Conservation (phyloP, 306 rosid species). For the Leucaena leucocephala region DNA sequence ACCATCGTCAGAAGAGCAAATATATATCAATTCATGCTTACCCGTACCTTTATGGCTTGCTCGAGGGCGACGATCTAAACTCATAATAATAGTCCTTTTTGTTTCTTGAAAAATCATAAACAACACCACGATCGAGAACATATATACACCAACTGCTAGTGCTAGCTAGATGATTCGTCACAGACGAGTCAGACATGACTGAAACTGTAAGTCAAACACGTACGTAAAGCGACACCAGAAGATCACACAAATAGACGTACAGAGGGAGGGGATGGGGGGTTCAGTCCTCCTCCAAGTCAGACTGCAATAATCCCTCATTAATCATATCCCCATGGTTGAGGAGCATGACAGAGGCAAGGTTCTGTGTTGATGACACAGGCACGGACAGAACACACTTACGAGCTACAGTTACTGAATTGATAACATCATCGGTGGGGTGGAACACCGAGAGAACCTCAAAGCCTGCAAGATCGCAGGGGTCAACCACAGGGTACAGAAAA, state of each 20-base stretch:
- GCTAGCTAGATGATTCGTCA: constrained; percentile 19
- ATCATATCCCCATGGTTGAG: constrained; percentile 38
- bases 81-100: constrained; percentile 20
- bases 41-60: not conserved
- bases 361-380: not conserved
- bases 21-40: not conserved
- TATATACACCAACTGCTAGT: not conserved
- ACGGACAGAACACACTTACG: constrained; percentile 47
- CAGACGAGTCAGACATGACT: constrained; percentile 30
- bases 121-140: constrained; percentile 11
- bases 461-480: constrained; percentile 63
- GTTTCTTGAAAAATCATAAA: constrained; percentile 39
- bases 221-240: not conserved
- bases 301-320: constrained; percentile 49
- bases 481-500: constrained; percentile 85
- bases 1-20: not conserved
- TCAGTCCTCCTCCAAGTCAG: constrained; percentile 46
- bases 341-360: not conserved
- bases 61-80: not conserved
- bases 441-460: constrained; percentile 77
- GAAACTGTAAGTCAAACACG: constrained; percentile 26
- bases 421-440: constrained; percentile 82
- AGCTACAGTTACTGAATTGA: constrained; percentile 77
- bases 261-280: not conserved
- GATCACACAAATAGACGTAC: not conserved